These are phyloP conservation scores for Phoenix roebelenii DNA, from an alignment of 176 grass and related monocot species.

Conservation along the genomic window DNA sequence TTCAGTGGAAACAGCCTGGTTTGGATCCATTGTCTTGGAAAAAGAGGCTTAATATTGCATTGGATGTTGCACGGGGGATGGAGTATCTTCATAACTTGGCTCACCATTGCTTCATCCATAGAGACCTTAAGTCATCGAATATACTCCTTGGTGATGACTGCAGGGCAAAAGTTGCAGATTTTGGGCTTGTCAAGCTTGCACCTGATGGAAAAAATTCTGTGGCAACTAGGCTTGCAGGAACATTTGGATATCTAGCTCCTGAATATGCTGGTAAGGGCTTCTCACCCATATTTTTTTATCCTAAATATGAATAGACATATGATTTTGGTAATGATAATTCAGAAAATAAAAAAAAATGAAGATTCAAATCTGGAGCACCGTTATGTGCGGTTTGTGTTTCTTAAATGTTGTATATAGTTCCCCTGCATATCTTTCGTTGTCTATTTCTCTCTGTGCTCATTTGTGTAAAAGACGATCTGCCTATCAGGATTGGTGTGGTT, in stretches of 20 bases:
- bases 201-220: constrained; percentile 87
- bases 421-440: too few species aligned
- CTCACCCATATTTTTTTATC: too few species aligned
- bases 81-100: constrained; percentile 90
- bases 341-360: too few species aligned
- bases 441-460: too few species aligned
- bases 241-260: constrained; percentile 93
- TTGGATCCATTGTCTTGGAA: constrained; percentile 86
- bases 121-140: constrained; percentile 91
- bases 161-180: constrained; percentile 87
- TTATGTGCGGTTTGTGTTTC: too few species aligned
- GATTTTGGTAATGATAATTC: too few species aligned
- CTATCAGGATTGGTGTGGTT: too few species aligned
- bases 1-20: constrained; percentile 56
- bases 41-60: constrained; percentile 88
- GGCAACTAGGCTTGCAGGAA: constrained; percentile 84
- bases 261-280: constrained; percentile 86
- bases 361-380: too few species aligned
- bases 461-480: too few species aligned
- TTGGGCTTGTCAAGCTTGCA: constrained; percentile 73
- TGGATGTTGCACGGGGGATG: constrained; percentile 88
- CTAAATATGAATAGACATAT: too few species aligned
- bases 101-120: constrained; percentile 81
- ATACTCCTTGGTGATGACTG: constrained; percentile 87
- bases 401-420: too few species aligned